Conservation (phyloP, 1,284 basidiomycete species). For the Wolfiporia cocos region DNA sequence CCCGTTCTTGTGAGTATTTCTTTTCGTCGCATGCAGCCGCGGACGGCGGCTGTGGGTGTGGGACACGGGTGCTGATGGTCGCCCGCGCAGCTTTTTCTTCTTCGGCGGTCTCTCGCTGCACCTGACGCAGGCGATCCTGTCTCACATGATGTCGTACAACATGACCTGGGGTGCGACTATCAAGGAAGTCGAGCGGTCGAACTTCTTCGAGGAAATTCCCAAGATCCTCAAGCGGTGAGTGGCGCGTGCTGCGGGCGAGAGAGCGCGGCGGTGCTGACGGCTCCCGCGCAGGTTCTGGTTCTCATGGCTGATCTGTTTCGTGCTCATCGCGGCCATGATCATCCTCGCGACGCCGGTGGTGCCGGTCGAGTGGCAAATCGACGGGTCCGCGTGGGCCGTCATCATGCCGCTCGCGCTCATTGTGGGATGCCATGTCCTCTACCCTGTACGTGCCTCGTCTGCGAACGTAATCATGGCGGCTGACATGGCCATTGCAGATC, state of each 20-base stretch:
- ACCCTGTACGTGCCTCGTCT: slow-evolving; percentile 27
- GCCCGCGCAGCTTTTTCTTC: slow-evolving; percentile 43
- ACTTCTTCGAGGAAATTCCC: slow-evolving; percentile 57
- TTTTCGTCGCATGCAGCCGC: too few species aligned
- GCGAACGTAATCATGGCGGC: neutral
- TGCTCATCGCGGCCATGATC: slow-evolving; percentile 35
- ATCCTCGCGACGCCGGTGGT: slow-evolving; percentile 35
- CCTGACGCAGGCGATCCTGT: slow-evolving; percentile 40
- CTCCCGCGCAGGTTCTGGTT: slow-evolving; percentile 42
- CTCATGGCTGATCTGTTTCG: slow-evolving; percentile 33
- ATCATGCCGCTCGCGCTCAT: slow-evolving; percentile 37
- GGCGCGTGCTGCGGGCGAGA: neutral
- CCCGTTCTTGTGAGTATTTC: slow-evolving; percentile 35
- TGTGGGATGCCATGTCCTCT: slow-evolving; percentile 35
- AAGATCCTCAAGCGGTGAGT: slow-evolving; percentile 37
- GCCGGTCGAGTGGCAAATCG: slow-evolving; percentile 38
- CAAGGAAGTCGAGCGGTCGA: slow-evolving; percentile 46
- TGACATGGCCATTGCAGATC: slow-evolving; percentile 23
- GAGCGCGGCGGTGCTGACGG: too few species aligned
- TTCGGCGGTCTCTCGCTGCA: slow-evolving; percentile 46
- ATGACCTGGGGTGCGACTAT: slow-evolving; percentile 45
- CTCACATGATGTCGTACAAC: slow-evolving; percentile 50
- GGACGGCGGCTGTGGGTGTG: neutral
- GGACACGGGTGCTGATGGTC: neutral
- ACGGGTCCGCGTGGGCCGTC: slow-evolving; percentile 34